Conservation (phyloP, 805 yeast species). For the Wickerhamiella australiensis region DNA sequence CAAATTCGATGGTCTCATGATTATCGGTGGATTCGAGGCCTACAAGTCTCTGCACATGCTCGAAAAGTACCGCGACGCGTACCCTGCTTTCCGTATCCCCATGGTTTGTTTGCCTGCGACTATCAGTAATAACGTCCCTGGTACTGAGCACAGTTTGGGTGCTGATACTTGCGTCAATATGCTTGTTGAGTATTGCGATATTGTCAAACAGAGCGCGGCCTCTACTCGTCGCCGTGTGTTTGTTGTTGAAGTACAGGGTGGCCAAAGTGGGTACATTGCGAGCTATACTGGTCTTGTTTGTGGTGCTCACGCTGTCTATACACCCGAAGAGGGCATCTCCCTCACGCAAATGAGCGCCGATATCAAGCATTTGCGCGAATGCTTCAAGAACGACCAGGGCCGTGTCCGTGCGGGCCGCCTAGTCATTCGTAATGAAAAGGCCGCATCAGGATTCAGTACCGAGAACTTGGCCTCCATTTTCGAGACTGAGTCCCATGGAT, state of each 20-base stretch:
- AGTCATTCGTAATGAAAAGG: conserved; percentile 69
- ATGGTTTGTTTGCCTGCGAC: conserved; percentile 91
- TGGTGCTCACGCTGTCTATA: conserved; percentile 85
- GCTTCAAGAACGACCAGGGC: conserved; percentile 64
- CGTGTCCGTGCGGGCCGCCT: conserved; percentile 75
- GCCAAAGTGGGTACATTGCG: conserved; percentile 89
- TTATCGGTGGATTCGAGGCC: conserved; percentile 98
- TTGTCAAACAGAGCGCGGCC: conserved; percentile 86
- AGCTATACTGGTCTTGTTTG: conserved; percentile 70
- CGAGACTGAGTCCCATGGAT: conserved; percentile 60
- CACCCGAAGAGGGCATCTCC: conserved; percentile 73
- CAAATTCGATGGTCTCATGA: conserved; percentile 73
- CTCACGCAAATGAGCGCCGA: conserved; percentile 64
- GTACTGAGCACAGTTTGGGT: conserved; percentile 92
- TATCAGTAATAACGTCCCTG: conserved; percentile 97
- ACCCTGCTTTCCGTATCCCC: conserved; percentile 90
- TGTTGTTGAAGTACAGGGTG: conserved; percentile 97
- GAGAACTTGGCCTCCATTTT: conserved; percentile 74
- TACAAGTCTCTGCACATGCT: conserved; percentile 72
- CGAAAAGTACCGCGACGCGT: conserved; percentile 58
- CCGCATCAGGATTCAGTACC: conserved; percentile 72
- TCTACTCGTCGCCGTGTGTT: conserved; percentile 89
- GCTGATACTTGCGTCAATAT: conserved; percentile 91
- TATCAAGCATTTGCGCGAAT: conserved; percentile 52
- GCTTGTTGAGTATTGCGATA: conserved; percentile 85